A percentile compares a stretch with the other conserved stretches of the same genome.
phyloP scores from a whole-genome alignment of 768 basidiomycete species.

The Leccinum obscurum region DNA sequence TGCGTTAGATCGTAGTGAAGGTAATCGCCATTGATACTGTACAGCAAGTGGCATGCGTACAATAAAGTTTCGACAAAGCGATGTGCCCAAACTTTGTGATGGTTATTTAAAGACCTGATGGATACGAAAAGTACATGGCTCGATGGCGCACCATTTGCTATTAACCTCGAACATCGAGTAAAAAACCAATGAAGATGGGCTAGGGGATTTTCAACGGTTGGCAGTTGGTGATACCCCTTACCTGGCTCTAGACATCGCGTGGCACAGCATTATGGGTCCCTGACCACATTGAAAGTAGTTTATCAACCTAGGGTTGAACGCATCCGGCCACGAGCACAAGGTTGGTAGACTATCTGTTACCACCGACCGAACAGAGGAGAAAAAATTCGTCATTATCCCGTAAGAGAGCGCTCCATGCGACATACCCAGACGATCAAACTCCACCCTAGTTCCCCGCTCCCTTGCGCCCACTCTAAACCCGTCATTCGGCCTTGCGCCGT shows the following conservation, averaged over 20 bases:
- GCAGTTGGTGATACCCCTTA: neutral
- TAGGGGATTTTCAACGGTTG: neutral
- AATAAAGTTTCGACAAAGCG: no score
- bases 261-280: neutral
- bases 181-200: neutral
- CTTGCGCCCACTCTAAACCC: neutral
- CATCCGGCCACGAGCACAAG: neutral
- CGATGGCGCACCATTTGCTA: neutral
- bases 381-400: constrained; percentile 1
- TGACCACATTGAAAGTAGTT: neutral
- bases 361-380: no score
- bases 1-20: neutral
- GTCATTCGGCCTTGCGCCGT: constrained; percentile 24
- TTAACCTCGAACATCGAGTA: neutral
- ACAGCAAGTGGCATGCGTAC: neutral
- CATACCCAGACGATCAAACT: constrained; percentile 11
- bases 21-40: neutral
- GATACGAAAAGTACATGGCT: neutral
- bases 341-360: neutral
- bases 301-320: neutral
- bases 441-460: neutral
- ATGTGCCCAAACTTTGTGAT: neutral
- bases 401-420: constrained; percentile 4
- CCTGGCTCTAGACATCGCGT: neutral
- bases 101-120: neutral